Conservation (phyloP, 805 yeast species). For the Starmerella vitae region DNA sequence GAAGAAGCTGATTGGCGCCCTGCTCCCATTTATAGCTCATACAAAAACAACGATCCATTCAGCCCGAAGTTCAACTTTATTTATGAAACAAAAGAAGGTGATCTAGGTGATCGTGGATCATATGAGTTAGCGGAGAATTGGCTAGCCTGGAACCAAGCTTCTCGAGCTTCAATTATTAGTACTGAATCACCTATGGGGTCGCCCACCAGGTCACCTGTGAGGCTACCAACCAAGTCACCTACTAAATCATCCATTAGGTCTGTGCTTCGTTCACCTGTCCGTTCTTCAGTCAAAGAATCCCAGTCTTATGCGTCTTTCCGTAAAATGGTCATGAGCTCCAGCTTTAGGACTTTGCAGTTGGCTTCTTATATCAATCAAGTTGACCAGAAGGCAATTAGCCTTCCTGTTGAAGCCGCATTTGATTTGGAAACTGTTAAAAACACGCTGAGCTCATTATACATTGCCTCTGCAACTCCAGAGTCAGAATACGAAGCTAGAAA, state of each 20-base stretch:
- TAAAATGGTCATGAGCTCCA: conserved; percentile 21
- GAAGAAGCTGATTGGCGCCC: conserved; percentile 8
- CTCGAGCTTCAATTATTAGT: conserved; percentile 11
- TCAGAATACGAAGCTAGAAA: conserved; percentile 5
- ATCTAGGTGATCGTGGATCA: conserved; percentile 6
- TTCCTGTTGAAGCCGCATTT: not conserved
- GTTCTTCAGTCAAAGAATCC: conserved; percentile 4
- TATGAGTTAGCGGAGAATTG: conserved; percentile 13
- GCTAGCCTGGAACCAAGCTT: conserved; percentile 12
- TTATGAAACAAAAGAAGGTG: not conserved
- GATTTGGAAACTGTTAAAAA: conserved; percentile 14
- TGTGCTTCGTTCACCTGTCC: not conserved
- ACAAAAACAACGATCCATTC: not conserved
- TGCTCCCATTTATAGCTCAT: not conserved
- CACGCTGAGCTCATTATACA: conserved; percentile 15
- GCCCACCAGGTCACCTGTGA: conserved; percentile 1
- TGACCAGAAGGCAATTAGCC: conserved; percentile 18
- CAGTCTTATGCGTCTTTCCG: conserved; percentile 14
- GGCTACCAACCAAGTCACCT: not conserved
- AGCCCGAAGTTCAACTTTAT: not conserved
- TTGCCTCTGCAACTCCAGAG: conserved; percentile 3
- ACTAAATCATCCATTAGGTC: not conserved
- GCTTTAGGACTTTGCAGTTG: conserved; percentile 24
- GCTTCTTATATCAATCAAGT: conserved; percentile 25
- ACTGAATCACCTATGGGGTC: not conserved